Percentiles rank a stretch among this genome's conserved stretches.
Conservation (phyloP, 2,329 filamentous ascomycete genomes). For the Botrytis cinerea region DNA sequence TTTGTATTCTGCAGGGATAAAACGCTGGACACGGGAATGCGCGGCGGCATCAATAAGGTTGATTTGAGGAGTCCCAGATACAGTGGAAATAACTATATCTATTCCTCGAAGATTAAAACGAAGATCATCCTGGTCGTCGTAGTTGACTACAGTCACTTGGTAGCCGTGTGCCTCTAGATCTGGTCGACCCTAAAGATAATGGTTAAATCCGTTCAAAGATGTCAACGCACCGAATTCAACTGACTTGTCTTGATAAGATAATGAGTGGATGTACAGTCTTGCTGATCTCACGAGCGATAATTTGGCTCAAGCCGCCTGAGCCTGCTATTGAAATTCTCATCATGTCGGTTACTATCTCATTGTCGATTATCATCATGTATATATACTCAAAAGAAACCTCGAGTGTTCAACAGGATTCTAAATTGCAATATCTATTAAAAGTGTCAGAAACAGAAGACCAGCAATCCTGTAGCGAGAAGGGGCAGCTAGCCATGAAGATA, state of each 20-base stretch:
- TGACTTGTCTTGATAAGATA: constrained; percentile 66
- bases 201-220: background rate
- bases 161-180: constrained; percentile 48
- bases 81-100: constrained; percentile 74
- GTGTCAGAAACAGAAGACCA: background rate
- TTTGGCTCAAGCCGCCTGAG: constrained; percentile 58
- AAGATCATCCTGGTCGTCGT: constrained; percentile 58
- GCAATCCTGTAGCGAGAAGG: constrained; percentile 4
- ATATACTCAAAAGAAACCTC: background rate
- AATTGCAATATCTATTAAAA: background rate
- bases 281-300: constrained; percentile 60
- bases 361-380: background rate
- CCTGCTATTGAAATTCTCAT: constrained; percentile 65
- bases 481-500: background rate
- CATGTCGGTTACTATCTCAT: constrained; percentile 30
- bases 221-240: constrained; percentile 32
- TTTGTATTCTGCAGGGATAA: constrained; percentile 77
- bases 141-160: constrained; percentile 71
- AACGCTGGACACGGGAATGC: constrained; percentile 63
- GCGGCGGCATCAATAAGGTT: constrained; percentile 72
- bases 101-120: constrained; percentile 69
- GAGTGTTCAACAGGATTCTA: background rate
- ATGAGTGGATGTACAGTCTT: constrained; percentile 68
- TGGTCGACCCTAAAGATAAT: constrained; percentile 41
- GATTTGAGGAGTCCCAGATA: constrained; percentile 65